These are phyloP conservation scores for Paramecium caudatum DNA, from an alignment of 73 alveolate genomes.

Conservation along the genomic window DNA sequence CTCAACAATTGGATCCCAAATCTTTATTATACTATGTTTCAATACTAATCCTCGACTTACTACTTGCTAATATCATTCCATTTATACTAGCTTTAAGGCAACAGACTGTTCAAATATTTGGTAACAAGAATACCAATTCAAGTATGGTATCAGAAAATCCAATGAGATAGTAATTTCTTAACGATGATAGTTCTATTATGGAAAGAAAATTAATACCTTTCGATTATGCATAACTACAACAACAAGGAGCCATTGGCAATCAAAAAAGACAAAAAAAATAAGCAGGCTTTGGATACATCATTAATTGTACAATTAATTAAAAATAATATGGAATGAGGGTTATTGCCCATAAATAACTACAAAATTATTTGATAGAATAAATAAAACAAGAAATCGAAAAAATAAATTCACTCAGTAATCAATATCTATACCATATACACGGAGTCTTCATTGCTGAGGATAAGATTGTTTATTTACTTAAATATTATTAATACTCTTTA, in stretches of 20 bases:
- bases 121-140: background rate
- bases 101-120: background rate
- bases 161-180: background rate
- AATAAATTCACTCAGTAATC: background rate
- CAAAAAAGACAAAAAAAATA: background rate
- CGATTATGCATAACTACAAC: background rate
- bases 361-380: background rate
- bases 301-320: background rate
- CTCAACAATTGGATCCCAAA: background rate
- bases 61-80: slow-evolving; percentile 1
- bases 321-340: slow-evolving; percentile 14
- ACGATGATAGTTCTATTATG: background rate
- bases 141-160: slow-evolving; percentile 16
- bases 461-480: background rate
- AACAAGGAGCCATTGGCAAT: background rate
- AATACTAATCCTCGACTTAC: background rate
- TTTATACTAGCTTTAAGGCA: background rate
- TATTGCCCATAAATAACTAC: background rate
- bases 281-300: background rate
- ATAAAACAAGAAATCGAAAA: slow-evolving; percentile 6
- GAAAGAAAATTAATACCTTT: background rate
- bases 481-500: slow-evolving; percentile 18
- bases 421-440: slow-evolving; percentile 12
- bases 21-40: background rate
- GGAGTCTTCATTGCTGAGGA: background rate